Conservation (phyloP, 129 eudicot genomes). For the Artemisia tridentata region DNA sequence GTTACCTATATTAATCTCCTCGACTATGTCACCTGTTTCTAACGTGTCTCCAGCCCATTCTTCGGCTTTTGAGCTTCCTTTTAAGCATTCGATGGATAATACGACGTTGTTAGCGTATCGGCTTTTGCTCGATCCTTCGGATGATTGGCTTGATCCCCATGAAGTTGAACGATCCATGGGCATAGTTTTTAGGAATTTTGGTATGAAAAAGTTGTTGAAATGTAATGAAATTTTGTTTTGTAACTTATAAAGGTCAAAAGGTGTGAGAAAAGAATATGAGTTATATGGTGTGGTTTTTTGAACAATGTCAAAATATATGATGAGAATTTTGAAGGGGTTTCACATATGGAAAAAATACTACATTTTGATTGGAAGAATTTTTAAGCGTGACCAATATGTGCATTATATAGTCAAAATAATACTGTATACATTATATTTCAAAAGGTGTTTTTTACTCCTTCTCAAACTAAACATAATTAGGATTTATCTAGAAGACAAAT, state of each 20-base stretch:
- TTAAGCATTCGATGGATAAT: slow-evolving; percentile 66
- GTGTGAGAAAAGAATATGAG: slow-evolving; percentile 16
- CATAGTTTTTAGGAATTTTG: slow-evolving; percentile 28
- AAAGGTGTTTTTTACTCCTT: not conserved
- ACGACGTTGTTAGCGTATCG: slow-evolving; percentile 23
- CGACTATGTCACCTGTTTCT: slow-evolving; percentile 88
- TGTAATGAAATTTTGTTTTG: not conserved
- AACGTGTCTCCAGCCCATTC: slow-evolving; percentile 79
- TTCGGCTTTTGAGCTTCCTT: slow-evolving; percentile 76
- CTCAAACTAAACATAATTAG: too few relatives aligned
- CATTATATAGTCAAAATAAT: not conserved
- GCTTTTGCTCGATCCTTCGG: slow-evolving; percentile 8
- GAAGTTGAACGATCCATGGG: slow-evolving; percentile 72
- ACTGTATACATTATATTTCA: not conserved
- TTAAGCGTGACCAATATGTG: not conserved
- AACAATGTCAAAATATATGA: not conserved
- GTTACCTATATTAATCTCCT: slow-evolving; percentile 54
- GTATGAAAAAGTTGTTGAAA: not conserved
- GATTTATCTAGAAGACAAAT: too few relatives aligned
- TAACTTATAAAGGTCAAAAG: not conserved
- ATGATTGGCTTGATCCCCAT: slow-evolving; percentile 30
- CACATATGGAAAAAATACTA: not conserved
- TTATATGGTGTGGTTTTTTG: not conserved
- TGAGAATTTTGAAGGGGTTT: slow-evolving; percentile 10
- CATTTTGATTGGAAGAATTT: slow-evolving; percentile 18